phyloP scores from a whole-genome alignment of 345 rosid species.

The Ceriops zippeliana region DNA sequence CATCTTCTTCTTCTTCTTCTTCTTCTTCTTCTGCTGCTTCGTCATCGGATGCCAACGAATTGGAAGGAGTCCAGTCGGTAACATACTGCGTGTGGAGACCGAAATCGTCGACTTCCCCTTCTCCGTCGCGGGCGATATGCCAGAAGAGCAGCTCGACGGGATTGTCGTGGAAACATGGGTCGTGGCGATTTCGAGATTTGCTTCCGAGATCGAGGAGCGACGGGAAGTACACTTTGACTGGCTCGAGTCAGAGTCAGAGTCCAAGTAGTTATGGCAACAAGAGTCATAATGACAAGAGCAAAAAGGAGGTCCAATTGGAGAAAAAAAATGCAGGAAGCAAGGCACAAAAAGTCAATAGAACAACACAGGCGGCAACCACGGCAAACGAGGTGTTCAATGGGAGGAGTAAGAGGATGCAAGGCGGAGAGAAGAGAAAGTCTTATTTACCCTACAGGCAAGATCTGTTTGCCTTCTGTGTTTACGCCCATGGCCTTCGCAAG shows the following conservation, averaged over 20 bases:
- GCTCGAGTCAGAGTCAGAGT: conserved; percentile 15
- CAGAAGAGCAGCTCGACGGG: conserved; percentile 80
- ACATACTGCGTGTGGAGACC: conserved; percentile 71
- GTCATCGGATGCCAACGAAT: conserved; percentile 64
- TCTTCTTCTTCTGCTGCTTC: conserved; percentile 35
- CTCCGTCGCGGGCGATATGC: conserved; percentile 32
- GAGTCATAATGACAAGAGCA: neutral
- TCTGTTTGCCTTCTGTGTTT: conserved; percentile 58
- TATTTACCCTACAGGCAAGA: conserved; percentile 72
- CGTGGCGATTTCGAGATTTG: conserved; percentile 63
- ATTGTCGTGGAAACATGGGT: conserved; percentile 32
- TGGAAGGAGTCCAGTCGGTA: conserved; percentile 45
- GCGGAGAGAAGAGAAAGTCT: conserved; percentile 55
- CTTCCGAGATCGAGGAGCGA: conserved; percentile 69
- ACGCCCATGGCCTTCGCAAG: conserved; percentile 31
- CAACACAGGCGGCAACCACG: conserved; percentile 15
- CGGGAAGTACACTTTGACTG: conserved; percentile 49
- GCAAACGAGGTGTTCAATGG: conserved; percentile 64
- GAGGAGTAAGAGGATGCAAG: conserved; percentile 56
- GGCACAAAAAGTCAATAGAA: neutral
- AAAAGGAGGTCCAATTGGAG: neutral
- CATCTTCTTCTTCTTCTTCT: conserved; percentile 28
- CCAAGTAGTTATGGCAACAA: neutral
- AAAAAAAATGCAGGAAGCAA: neutral
- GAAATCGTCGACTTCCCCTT: conserved; percentile 37